These are phyloP conservation scores for Puya raimondii DNA, from an alignment of 176 grass and related monocot genomes.

Conservation along the genomic window DNA sequence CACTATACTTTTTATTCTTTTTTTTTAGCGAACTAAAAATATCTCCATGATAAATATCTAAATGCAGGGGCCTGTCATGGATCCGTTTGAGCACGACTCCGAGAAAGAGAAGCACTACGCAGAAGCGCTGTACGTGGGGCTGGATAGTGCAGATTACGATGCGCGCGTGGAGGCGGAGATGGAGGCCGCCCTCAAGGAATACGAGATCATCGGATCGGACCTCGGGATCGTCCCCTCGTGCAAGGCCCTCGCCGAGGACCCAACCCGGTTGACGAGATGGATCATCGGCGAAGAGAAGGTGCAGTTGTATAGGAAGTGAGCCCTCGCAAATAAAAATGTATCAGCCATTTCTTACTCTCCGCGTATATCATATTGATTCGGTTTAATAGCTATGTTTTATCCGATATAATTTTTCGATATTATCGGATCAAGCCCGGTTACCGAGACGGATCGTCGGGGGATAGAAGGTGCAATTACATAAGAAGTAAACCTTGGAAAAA, in stretches of 20 bases:
- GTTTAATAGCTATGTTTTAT: no score
- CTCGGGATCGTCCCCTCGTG: conserved; percentile 61
- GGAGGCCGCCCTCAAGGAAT: conserved; percentile 44
- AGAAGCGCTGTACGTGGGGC: conserved; percentile 38
- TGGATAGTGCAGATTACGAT: conserved; percentile 36
- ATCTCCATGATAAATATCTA: no score
- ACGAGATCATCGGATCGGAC: conserved; percentile 51
- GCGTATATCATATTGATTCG: no score
- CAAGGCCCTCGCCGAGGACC: conserved; percentile 36
- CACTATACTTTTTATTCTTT: no score
- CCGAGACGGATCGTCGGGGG: no score
- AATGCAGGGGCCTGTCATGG: conserved; percentile 63
- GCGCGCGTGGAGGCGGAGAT: conserved; percentile 39
- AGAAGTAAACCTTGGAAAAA: no score
- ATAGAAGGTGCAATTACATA: no score
- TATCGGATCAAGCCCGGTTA: no score
- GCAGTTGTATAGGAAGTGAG: background rate
- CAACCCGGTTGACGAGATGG: conserved; percentile 71
- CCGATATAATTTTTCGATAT: no score
- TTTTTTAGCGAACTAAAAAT: no score
- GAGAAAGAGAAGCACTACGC: conserved; percentile 59
- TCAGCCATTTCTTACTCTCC: background rate
- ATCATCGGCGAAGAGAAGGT: conserved; percentile 76
- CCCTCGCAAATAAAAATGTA: background rate
- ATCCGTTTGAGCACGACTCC: conserved; percentile 64